Evolutionary conservation across 2,329 filamentous ascomycete species (phyloP).

Genomic region (Penicillium sp.): DNA sequence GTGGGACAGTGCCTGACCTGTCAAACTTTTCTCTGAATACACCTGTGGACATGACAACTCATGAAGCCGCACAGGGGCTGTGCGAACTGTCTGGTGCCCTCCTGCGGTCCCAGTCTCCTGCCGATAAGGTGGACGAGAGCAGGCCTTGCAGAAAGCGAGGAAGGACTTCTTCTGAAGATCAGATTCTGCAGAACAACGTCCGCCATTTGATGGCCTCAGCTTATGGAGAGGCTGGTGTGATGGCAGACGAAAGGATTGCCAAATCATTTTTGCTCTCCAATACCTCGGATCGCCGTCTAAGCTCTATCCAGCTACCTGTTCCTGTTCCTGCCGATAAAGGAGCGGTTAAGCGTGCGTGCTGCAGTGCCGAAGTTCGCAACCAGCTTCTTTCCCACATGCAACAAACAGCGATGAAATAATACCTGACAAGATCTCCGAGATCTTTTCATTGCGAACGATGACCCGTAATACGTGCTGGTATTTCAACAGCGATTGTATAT

Average conservation of each 20-base stretch:
- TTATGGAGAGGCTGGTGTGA: slow-evolving; percentile 23
- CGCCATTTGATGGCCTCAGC: slow-evolving; percentile 31
- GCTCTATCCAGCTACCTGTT: slow-evolving; percentile 20
- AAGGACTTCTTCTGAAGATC: slow-evolving; percentile 37
- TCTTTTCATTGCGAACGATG: neutral
- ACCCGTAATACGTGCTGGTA: slow-evolving; percentile 3
- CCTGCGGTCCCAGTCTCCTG: slow-evolving; percentile 18
- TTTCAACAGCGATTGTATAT: slow-evolving; percentile 13
- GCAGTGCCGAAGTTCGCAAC: slow-evolving; percentile 29
- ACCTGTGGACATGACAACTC: slow-evolving; percentile 26
- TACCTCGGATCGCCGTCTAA: slow-evolving; percentile 16
- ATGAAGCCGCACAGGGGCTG: slow-evolving; percentile 39
- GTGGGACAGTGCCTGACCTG: slow-evolving; percentile 29
- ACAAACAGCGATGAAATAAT: neutral
- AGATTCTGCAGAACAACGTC: slow-evolving; percentile 35
- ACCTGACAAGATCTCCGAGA: neutral
- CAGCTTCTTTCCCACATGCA: neutral
- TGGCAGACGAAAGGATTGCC: slow-evolving; percentile 30
- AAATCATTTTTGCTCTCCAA: slow-evolving; percentile 29
- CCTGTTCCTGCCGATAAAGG: slow-evolving; percentile 29
- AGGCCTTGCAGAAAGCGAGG: slow-evolving; percentile 36
- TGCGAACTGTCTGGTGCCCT: slow-evolving; percentile 37
- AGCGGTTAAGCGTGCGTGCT: slow-evolving; percentile 40
- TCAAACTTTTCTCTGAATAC: slow-evolving; percentile 32
- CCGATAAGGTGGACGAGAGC: slow-evolving; percentile 11